Percentiles rank a stretch among this genome's conserved stretches.
These are phyloP conservation scores for Hibiscus syriacus DNA, from an alignment of 345 rosid species.

Conservation along the genomic window DNA sequence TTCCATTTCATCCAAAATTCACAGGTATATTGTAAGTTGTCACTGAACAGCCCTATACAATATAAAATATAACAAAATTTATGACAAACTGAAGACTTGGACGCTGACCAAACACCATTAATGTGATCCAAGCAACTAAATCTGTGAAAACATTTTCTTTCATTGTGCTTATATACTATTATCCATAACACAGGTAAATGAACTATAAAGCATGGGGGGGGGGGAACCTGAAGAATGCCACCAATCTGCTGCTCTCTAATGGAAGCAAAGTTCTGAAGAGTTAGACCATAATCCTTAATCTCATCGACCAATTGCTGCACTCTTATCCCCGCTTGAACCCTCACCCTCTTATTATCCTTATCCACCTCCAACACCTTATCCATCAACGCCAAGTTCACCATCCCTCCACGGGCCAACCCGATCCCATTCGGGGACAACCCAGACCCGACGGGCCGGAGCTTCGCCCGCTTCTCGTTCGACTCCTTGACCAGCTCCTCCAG, in stretches of 20 bases:
- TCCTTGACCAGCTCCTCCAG: slow-evolving; percentile 64
- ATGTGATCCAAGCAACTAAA: not conserved
- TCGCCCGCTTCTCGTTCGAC: slow-evolving; percentile 40
- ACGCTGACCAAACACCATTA: not conserved
- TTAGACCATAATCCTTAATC: slow-evolving; percentile 66
- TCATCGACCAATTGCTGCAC: slow-evolving; percentile 88
- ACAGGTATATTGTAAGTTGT: not conserved
- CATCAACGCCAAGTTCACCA: slow-evolving; percentile 85
- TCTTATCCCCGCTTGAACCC: slow-evolving; percentile 82
- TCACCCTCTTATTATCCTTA: slow-evolving; percentile 70
- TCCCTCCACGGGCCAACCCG: slow-evolving; percentile 78
- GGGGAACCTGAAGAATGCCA: slow-evolving; percentile 83
- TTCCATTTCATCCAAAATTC: not conserved
- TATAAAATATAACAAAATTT: not conserved
- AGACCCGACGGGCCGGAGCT: slow-evolving; percentile 93
- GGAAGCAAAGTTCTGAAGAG: slow-evolving; percentile 92
- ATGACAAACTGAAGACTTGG: not conserved
- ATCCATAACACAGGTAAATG: too few species aligned
- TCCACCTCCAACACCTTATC: slow-evolving; percentile 78
- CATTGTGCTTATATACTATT: not conserved
- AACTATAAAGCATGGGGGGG: too few species aligned
- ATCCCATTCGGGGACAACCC: slow-evolving; percentile 91
- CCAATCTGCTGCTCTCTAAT: slow-evolving; percentile 98
- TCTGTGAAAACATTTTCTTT: not conserved
- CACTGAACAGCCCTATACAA: not conserved